Percentiles rank a stretch among this genome's conserved stretches.
Conservation (phyloP, 2,329 filamentous ascomycete genomes). For the Phialophora verrucosa region DNA sequence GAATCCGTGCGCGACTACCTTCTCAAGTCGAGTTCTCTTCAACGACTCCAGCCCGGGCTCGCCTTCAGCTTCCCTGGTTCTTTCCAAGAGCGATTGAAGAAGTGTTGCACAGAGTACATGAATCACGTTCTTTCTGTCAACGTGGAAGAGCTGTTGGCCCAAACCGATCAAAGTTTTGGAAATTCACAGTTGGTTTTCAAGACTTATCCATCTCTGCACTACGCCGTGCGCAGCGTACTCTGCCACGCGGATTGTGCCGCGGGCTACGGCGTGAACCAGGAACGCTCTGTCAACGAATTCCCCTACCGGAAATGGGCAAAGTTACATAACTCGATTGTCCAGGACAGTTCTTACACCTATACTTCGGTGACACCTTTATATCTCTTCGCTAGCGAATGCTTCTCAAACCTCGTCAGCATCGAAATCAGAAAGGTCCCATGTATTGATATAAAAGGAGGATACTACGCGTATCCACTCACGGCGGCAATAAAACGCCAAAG, state of each 20-base stretch:
- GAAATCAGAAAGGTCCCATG: too few species aligned
- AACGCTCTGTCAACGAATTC: neutral
- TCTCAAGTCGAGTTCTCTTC: neutral
- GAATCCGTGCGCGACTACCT: slow-evolving; percentile 1
- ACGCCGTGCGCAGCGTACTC: neutral
- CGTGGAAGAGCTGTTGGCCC: neutral
- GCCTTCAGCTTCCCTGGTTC: neutral
- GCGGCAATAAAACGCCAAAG: too few species aligned
- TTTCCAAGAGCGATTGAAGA: neutral
- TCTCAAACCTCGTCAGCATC: neutral
- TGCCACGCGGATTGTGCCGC: neutral
- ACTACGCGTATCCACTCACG: too few species aligned
- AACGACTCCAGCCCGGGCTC: neutral
- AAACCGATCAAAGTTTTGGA: too few species aligned
- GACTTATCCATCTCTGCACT: neutral
- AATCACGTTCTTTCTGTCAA: neutral
- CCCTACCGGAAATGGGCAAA: neutral
- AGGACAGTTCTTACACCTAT: too few species aligned
- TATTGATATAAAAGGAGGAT: too few species aligned
- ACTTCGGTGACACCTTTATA: too few species aligned
- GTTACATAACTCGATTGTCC: neutral
- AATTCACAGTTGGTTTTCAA: too few species aligned
- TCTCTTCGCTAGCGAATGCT: neutral
- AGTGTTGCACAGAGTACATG: neutral
- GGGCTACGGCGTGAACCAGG: neutral